phyloP scores from a whole-genome alignment of 768 basidiomycete genomes.

The Pleurotus cornucopiae region DNA sequence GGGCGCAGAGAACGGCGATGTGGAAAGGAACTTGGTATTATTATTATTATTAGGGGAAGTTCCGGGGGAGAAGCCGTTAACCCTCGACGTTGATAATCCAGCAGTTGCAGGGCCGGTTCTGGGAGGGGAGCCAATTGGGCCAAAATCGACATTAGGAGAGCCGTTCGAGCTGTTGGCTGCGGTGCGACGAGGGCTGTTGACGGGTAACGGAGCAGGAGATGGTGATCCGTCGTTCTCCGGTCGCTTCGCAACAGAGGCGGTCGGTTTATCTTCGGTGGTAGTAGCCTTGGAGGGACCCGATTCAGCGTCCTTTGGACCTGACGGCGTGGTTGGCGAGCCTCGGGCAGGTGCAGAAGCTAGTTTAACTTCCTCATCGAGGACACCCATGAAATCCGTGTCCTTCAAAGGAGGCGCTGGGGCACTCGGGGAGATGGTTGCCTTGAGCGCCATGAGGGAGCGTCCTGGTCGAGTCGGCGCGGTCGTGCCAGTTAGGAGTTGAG shows the following conservation, averaged over 20 bases:
- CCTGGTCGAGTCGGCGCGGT: constrained; percentile 63
- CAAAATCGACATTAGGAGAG: constrained; percentile 52
- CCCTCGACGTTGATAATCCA: constrained; percentile 27
- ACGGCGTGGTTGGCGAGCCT: constrained; percentile 21
- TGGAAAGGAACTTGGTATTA: constrained; percentile 34
- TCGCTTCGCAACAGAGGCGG: constrained; percentile 4
- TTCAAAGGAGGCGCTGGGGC: constrained; percentile 76
- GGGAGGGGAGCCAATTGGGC: constrained; percentile 82
- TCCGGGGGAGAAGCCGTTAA: constrained; percentile 47
- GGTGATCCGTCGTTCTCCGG: constrained; percentile 21
- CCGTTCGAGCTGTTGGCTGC: constrained; percentile 18
- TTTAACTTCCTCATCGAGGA: constrained; percentile 56
- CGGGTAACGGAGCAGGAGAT: constrained; percentile 49
- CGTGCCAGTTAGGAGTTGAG: constrained; percentile 48
- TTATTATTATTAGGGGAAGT: constrained; percentile 47
- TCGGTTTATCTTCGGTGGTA: constrained; percentile 3
- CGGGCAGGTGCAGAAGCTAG: constrained; percentile 42
- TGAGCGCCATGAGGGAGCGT: constrained; percentile 64
- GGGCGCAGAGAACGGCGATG: constrained; percentile 77
- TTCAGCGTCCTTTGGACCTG: not conserved
- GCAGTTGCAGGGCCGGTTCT: constrained; percentile 23
- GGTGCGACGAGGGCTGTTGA: constrained; percentile 34
- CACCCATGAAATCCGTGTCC: constrained; percentile 71
- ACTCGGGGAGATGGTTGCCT: constrained; percentile 69
- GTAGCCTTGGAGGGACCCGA: not conserved